These are phyloP conservation scores for Limonium bicolor DNA, from an alignment of 148 eudicot genomes.

Conservation along the genomic window DNA sequence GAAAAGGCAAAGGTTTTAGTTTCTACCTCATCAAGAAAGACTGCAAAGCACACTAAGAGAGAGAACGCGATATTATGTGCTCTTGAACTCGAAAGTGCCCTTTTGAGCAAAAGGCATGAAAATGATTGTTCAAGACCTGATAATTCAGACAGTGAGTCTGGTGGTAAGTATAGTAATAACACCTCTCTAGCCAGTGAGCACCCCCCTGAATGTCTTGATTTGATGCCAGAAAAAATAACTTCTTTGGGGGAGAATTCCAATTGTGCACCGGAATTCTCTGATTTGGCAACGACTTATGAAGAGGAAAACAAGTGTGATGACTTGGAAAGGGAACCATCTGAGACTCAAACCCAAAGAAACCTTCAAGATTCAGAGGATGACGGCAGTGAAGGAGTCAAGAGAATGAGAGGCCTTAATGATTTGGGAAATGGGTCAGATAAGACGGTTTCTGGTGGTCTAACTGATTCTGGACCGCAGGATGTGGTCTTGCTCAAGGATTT, in stretches of 20 bases:
- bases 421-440: constrained; percentile 27
- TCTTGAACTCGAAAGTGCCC: constrained; percentile 61
- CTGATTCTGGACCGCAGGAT: constrained; percentile 10
- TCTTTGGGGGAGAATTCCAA: constrained; percentile 24
- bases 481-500: constrained; percentile 2
- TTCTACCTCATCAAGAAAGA: constrained; percentile 29
- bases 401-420: constrained; percentile 86
- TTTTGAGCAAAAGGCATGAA: constrained; percentile 14
- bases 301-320: constrained; percentile 15
- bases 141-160: constrained; percentile 11
- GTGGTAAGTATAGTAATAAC: constrained; percentile 10
- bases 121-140: constrained; percentile 6
- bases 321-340: constrained; percentile 19
- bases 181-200: constrained; percentile 13
- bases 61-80: constrained; percentile 87
- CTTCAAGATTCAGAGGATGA: constrained; percentile 91
- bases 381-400: constrained; percentile 62
- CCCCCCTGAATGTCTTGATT: constrained; percentile 18
- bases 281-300: constrained; percentile 52
- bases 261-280: constrained; percentile 37
- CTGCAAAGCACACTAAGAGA: constrained; percentile 51
- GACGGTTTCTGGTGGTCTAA: constrained; percentile 13
- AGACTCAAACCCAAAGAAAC: constrained; percentile 26
- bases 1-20: constrained; percentile 48
- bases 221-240: constrained; percentile 20